Evolutionary conservation across 768 basidiomycete genomes (phyloP).

Genomic region (Lepiota brunneoincarnata): DNA sequence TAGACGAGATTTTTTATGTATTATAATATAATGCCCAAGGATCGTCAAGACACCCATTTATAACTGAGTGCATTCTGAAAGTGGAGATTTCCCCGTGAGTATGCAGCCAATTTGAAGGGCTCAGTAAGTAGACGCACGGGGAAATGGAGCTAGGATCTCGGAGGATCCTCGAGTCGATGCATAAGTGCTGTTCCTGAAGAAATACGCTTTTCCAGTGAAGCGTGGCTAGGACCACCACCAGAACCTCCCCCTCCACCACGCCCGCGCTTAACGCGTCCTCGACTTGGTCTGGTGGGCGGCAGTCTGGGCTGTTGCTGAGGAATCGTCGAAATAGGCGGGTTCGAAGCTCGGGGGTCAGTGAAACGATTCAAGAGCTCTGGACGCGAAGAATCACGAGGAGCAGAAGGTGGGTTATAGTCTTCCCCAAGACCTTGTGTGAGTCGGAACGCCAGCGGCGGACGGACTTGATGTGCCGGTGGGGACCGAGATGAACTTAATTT

Average conservation of each 20-base stretch:
- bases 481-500: not conserved
- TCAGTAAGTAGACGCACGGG: not conserved
- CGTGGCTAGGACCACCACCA: not conserved
- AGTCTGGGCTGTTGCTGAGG: too few relatives aligned
- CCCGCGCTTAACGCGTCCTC: slow-evolving; percentile 8
- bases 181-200: slow-evolving; percentile 1
- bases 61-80: too few relatives aligned
- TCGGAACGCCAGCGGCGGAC: not conserved
- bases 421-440: not conserved
- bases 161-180: slow-evolving; percentile 5
- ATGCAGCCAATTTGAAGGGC: too few relatives aligned
- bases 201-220: slow-evolving; percentile 7
- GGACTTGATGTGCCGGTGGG: not conserved
- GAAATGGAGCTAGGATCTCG: not conserved
- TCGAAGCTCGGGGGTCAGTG: not conserved
- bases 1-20: too few relatives aligned
- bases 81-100: too few relatives aligned
- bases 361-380: slow-evolving; percentile 4
- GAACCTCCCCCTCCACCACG: not conserved
- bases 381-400: not conserved
- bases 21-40: too few relatives aligned
- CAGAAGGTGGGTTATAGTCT: not conserved
- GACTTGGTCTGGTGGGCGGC: not conserved
- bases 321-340: too few relatives aligned
- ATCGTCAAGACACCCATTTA: too few relatives aligned